Evolutionary conservation across 106 monocot genomes (phyloP).

Genomic region (Dendrobium catenatum): DNA sequence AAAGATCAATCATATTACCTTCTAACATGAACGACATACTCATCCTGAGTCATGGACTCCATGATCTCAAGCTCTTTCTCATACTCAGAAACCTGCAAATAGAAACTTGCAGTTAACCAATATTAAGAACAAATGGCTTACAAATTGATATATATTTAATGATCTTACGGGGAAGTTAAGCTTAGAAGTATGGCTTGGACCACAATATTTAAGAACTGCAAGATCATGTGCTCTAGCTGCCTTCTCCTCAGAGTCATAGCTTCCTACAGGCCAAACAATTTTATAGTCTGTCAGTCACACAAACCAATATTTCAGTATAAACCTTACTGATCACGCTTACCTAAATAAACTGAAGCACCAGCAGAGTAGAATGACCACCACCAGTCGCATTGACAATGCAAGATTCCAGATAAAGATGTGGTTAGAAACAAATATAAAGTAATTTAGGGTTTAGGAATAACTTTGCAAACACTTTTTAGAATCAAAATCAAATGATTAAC

Average conservation of each 20-base stretch:
- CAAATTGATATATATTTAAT: background rate
- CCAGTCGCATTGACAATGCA: no score
- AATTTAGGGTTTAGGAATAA: no score
- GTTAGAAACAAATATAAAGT: no score
- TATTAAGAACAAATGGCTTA: background rate
- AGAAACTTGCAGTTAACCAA: background rate
- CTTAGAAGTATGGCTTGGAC: conserved; percentile 34
- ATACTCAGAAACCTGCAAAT: conserved; percentile 38
- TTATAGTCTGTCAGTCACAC: no score
- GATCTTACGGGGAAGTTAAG: conserved; percentile 47
- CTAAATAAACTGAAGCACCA: conserved; percentile 56
- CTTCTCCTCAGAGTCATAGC: conserved; percentile 57
- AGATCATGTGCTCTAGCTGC: conserved; percentile 62
- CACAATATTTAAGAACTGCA: conserved; percentile 60
- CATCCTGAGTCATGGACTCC: conserved; percentile 49
- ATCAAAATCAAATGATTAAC: no score
- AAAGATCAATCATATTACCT: conserved; percentile 20
- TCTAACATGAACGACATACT: conserved; percentile 49
- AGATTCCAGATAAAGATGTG: no score
- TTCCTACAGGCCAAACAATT: conserved; percentile 21
- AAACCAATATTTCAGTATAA: no score
- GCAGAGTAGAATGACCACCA: background rate
- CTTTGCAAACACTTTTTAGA: no score
- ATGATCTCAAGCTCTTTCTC: conserved; percentile 49
- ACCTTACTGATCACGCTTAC: conserved; percentile 17